A percentile compares a stretch with the other conserved stretches of the same genome.
These are phyloP conservation scores for Trichoderma sp. DNA, from an alignment of 2,329 filamentous ascomycete genomes.

Conservation along the genomic window DNA sequence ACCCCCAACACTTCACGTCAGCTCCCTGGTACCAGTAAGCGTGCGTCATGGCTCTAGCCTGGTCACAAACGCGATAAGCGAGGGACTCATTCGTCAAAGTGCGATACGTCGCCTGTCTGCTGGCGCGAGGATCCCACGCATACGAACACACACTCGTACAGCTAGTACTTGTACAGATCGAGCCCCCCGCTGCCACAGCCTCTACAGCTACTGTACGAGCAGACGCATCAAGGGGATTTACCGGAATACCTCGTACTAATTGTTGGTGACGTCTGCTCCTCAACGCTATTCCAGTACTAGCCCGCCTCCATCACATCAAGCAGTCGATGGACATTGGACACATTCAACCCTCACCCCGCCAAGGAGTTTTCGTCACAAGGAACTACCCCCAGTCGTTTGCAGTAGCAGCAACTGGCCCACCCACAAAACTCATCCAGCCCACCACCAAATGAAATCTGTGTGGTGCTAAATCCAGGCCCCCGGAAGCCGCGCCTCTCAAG, in stretches of 20 bases:
- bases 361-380: conserved; percentile 7
- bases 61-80: conserved; percentile 22
- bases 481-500: conserved; percentile 5
- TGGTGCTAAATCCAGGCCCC: conserved; percentile 11
- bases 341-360: conserved; percentile 16
- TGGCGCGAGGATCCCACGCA: neutral
- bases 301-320: conserved; percentile 8
- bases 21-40: conserved; percentile 5
- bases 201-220: neutral
- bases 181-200: neutral
- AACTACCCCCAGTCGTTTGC: conserved; percentile 17
- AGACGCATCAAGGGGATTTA: neutral
- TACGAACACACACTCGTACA: neutral
- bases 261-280: conserved; percentile 1
- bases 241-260: neutral
- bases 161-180: neutral
- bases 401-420: conserved; percentile 12
- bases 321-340: conserved; percentile 9
- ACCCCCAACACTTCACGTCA: neutral
- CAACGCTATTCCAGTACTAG: conserved; percentile 3
- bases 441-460: conserved; percentile 13
- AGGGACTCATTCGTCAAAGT: conserved; percentile 11
- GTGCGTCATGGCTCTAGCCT: conserved; percentile 10
- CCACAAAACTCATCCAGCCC: conserved; percentile 17
- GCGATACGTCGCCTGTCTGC: neutral